These are phyloP conservation scores for Citrullus mucosospermus DNA, from an alignment of 306 rosid species.

Conservation along the genomic window DNA sequence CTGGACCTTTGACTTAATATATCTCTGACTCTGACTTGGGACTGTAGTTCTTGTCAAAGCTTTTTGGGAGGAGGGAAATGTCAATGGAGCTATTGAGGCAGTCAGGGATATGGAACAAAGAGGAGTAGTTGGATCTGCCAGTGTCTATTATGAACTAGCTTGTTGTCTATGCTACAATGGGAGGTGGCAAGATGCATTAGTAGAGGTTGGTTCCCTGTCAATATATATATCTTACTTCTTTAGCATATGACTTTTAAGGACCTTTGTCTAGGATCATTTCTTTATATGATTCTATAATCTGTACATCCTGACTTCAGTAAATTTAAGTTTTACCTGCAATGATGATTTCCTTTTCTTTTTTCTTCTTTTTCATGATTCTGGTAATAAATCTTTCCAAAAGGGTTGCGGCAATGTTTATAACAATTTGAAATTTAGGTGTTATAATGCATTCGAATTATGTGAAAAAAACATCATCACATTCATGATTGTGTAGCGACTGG, in stretches of 20 bases:
- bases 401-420: neutral
- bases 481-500: neutral
- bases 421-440: neutral
- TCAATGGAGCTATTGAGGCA: constrained; percentile 59
- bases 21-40: constrained; percentile 10
- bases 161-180: constrained; percentile 82
- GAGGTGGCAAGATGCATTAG: constrained; percentile 79
- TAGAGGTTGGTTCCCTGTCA: constrained; percentile 39
- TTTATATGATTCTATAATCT: neutral
- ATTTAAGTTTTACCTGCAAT: neutral
- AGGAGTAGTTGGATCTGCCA: constrained; percentile 62
- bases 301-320: neutral
- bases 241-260: neutral
- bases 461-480: neutral
- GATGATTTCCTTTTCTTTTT: neutral
- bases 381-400: neutral
- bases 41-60: constrained; percentile 61
- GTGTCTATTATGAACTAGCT: constrained; percentile 77
- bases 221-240: neutral
- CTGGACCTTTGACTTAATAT: constrained; percentile 9
- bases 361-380: neutral
- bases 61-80: constrained; percentile 73
- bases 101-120: constrained; percentile 81
- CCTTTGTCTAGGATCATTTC: neutral
- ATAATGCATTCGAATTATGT: neutral